A percentile compares a stretch with the other conserved stretches of the same genome.
phyloP scores from a whole-genome alignment of 2,329 filamentous ascomycete genomes.

The Fusarium sp. region DNA sequence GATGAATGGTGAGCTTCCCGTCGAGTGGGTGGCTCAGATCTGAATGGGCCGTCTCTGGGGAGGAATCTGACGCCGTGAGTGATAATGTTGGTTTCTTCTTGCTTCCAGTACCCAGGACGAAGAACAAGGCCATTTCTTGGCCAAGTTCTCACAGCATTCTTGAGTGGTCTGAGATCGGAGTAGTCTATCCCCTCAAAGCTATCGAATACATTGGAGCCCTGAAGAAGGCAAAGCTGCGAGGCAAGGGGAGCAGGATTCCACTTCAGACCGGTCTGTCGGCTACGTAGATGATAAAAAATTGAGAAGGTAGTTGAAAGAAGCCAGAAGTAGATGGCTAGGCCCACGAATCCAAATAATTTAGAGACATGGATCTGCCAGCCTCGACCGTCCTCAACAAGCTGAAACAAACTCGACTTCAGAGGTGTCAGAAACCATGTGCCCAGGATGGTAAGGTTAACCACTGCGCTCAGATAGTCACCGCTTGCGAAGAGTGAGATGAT shows the following conservation, averaged over 20 bases:
- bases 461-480: background rate
- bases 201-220: background rate
- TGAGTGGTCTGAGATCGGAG: background rate
- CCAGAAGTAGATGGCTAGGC: background rate
- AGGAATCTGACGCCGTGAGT: background rate
- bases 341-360: background rate
- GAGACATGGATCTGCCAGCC: background rate
- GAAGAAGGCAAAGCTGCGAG: background rate
- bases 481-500: background rate
- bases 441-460: background rate
- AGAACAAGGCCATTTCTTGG: background rate
- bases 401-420: background rate
- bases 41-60: background rate
- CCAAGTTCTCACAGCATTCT: background rate
- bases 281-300: background rate
- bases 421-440: background rate
- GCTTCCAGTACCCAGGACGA: background rate
- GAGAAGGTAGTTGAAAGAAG: background rate
- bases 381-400: background rate
- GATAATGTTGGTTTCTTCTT: background rate
- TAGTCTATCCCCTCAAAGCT: background rate
- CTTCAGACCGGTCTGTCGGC: background rate
- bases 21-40: background rate
- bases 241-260: background rate
- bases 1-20: background rate